Evolutionary conservation across 2,329 filamentous ascomycete genomes (phyloP).

Genomic region (Periconia macrospinosa): DNA sequence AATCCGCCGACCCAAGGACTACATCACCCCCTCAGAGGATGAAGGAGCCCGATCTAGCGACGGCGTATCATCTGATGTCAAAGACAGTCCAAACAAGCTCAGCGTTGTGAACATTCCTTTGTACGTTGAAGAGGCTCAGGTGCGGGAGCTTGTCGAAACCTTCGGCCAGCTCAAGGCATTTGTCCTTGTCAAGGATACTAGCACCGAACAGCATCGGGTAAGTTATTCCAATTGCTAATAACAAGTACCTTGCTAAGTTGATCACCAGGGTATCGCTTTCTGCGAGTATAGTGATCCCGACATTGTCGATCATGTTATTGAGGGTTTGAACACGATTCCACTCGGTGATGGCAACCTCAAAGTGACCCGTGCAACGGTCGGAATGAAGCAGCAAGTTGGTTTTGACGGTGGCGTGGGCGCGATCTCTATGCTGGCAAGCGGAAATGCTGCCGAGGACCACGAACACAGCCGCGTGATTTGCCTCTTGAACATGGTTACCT

Average conservation of each 20-base stretch:
- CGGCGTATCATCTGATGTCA: conserved; percentile 76
- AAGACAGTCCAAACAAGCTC: conserved; percentile 94
- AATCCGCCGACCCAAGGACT: conserved; percentile 91
- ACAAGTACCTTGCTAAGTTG: conserved; percentile 15
- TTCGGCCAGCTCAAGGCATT: conserved; percentile 96
- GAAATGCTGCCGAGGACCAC: conserved; percentile 70
- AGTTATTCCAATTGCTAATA: conserved; percentile 39
- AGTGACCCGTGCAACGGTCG: conserved; percentile 87
- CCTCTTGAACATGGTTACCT: conserved; percentile 96
- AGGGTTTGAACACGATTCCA: conserved; percentile 90
- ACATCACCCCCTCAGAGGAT: conserved; percentile 77
- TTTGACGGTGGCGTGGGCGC: conserved; percentile 96
- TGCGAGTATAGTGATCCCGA: conserved; percentile 85
- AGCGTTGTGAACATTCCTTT: conserved; percentile 85
- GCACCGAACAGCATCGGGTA: conserved; percentile 85
- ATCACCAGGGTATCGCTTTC: conserved; percentile 82
- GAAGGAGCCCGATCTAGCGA: conserved; percentile 73
- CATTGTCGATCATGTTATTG: conserved; percentile 81
- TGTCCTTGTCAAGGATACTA: conserved; percentile 81
- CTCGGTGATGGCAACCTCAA: conserved; percentile 84
- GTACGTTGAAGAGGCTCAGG: conserved; percentile 88
- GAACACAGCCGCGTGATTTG: conserved; percentile 85
- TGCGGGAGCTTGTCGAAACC: conserved; percentile 83
- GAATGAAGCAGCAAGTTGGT: conserved; percentile 87
- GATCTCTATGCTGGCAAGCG: conserved; percentile 96